phyloP scores from a whole-genome alignment of 1,139 yeast species.

The Candida sp. region DNA sequence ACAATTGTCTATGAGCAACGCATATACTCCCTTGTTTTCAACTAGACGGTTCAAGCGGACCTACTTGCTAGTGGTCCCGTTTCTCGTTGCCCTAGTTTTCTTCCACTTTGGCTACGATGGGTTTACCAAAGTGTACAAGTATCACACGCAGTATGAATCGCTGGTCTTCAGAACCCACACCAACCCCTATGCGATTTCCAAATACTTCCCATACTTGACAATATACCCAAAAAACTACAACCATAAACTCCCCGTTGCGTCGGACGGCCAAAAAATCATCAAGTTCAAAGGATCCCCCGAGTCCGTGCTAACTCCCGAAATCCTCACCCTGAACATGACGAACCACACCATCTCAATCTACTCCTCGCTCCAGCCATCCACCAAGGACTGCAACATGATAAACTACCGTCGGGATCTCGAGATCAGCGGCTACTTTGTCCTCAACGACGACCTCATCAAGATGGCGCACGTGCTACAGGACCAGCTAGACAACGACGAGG shows the following conservation, averaged over 20 bases:
- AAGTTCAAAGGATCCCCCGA: not conserved
- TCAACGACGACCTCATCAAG: conserved; percentile 26
- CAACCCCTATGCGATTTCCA: not conserved
- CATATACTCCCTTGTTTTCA: not conserved
- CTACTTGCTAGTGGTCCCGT: not conserved
- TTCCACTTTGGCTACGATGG: not conserved
- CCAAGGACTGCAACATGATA: not conserved
- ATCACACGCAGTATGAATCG: not conserved
- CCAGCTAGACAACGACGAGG: conserved; percentile 20
- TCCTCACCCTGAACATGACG: conserved; percentile 4
- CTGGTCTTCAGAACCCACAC: not conserved
- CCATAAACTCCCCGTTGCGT: not conserved
- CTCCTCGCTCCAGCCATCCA: conserved; percentile 1
- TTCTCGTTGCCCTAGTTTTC: not conserved
- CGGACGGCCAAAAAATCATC: not conserved
- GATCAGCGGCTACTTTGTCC: not conserved
- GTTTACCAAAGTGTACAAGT: not conserved
- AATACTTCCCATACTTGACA: not conserved
- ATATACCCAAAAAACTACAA: not conserved
- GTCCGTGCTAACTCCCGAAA: not conserved
- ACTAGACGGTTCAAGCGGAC: not conserved
- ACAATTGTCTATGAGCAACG: too few species aligned
- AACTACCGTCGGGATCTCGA: not conserved
- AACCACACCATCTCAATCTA: conserved; percentile 4
- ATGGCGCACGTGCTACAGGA: conserved; percentile 9